Conservation (phyloP, 2,329 filamentous ascomycete species). For the Xylaria sp. region DNA sequence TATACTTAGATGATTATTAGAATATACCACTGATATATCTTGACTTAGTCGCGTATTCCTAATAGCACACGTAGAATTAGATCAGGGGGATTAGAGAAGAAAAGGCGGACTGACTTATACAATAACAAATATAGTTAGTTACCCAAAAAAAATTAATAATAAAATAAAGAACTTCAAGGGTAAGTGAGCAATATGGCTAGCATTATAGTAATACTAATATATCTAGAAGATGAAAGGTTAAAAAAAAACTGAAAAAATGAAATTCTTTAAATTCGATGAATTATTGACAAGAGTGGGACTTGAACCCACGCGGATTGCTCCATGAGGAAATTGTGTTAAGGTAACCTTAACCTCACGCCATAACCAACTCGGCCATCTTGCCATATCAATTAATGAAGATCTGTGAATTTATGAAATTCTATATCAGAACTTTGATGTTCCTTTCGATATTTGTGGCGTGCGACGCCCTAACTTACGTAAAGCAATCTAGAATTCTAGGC, state of each 20-base stretch:
- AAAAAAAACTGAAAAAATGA: not conserved
- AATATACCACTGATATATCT: too few species aligned
- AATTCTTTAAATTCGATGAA: not conserved
- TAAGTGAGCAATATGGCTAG: too few species aligned
- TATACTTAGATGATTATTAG: too few species aligned
- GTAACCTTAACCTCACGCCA: constrained; percentile 46
- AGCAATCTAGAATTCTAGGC: too few species aligned
- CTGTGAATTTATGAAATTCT: not conserved
- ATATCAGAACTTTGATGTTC: too few species aligned
- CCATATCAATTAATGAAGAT: not conserved
- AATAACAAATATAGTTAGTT: too few species aligned
- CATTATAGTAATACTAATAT: not conserved
- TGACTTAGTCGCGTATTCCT: too few species aligned
- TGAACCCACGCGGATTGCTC: constrained; percentile 49
- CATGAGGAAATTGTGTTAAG: constrained; percentile 38
- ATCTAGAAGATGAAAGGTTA: not conserved
- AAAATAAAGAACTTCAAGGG: too few species aligned
- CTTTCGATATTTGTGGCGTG: not conserved
- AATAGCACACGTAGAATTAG: too few species aligned
- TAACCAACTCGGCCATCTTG: constrained; percentile 47
- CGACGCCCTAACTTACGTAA: not conserved
- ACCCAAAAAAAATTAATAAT: too few species aligned
- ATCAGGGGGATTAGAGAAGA: too few species aligned
- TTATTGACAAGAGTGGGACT: constrained; percentile 44
- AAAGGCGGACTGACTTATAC: too few species aligned